Evolutionary conservation across 306 rosid genomes (phyloP).

Genomic region (Lagenaria siceraria): DNA sequence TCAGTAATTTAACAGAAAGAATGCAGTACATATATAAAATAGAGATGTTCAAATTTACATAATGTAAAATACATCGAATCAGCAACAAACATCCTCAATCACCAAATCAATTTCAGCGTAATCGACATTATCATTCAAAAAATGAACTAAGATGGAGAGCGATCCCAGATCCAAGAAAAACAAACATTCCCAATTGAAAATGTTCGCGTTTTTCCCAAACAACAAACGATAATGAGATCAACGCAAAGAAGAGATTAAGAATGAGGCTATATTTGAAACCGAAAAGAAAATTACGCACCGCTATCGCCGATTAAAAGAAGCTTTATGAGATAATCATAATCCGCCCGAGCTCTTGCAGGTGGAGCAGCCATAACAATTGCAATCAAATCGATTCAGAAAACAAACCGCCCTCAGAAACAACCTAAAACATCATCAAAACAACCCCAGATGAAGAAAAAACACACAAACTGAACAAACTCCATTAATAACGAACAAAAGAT

Average conservation of each 20-base stretch:
- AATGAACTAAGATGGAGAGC: background rate
- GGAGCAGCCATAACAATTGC: constrained; percentile 81
- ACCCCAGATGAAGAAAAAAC: constrained; percentile 9
- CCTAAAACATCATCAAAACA: constrained; percentile 5
- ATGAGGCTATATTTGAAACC: background rate
- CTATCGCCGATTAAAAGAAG: constrained; percentile 94
- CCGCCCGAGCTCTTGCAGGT: constrained; percentile 97
- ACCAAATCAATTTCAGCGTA: background rate
- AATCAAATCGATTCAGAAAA: background rate
- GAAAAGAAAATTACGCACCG: constrained; percentile 27
- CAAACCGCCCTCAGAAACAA: background rate
- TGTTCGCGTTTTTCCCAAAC: background rate
- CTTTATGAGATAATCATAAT: constrained; percentile 92
- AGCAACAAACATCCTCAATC: background rate
- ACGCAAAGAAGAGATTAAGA: background rate
- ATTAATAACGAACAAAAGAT: background rate
- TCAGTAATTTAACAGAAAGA: background rate
- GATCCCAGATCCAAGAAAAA: constrained; percentile 1
- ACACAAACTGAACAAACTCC: background rate
- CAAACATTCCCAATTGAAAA: background rate
- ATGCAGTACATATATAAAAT: background rate
- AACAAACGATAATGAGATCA: background rate
- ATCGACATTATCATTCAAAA: background rate
- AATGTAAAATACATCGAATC: background rate
- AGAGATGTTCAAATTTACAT: background rate